Conservation (phyloP, 2,329 filamentous ascomycete species). For the Exophiala bonariae region DNA sequence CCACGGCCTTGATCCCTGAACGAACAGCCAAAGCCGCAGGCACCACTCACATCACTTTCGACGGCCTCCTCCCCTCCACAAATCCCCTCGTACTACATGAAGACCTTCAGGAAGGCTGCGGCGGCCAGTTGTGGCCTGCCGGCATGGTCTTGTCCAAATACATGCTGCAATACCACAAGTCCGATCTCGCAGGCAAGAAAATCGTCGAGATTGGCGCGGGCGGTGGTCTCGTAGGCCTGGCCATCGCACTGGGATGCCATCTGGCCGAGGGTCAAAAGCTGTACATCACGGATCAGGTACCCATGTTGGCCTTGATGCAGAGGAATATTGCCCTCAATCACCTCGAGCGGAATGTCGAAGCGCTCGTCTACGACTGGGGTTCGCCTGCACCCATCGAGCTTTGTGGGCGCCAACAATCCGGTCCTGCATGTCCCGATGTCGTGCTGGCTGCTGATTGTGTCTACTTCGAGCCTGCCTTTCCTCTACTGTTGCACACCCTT, state of each 20-base stretch:
- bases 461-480: constrained; percentile 95
- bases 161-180: constrained; percentile 56
- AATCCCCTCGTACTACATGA: constrained; percentile 73
- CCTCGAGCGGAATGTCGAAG: constrained; percentile 62
- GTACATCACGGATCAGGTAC: constrained; percentile 80
- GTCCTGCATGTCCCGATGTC: constrained; percentile 62
- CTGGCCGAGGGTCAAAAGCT: constrained; percentile 53
- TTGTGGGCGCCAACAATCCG: no score
- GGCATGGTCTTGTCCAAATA: constrained; percentile 87
- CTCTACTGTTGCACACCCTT: constrained; percentile 77
- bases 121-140: constrained; percentile 91
- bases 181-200: constrained; percentile 46
- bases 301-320: constrained; percentile 83
- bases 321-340: constrained; percentile 83
- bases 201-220: constrained; percentile 84
- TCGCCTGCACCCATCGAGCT: constrained; percentile 31
- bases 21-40: constrained; percentile 53
- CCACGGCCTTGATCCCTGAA: constrained; percentile 57
- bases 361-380: constrained; percentile 78
- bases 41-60: constrained; percentile 62
- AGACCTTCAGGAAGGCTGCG: constrained; percentile 83
- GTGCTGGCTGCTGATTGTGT: constrained; percentile 96
- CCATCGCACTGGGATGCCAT: constrained; percentile 57
- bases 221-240: constrained; percentile 77
- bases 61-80: constrained; percentile 65